Conservation (phyloP, 2,329 filamentous ascomycete genomes). For the Cladophialophora carrionii region DNA sequence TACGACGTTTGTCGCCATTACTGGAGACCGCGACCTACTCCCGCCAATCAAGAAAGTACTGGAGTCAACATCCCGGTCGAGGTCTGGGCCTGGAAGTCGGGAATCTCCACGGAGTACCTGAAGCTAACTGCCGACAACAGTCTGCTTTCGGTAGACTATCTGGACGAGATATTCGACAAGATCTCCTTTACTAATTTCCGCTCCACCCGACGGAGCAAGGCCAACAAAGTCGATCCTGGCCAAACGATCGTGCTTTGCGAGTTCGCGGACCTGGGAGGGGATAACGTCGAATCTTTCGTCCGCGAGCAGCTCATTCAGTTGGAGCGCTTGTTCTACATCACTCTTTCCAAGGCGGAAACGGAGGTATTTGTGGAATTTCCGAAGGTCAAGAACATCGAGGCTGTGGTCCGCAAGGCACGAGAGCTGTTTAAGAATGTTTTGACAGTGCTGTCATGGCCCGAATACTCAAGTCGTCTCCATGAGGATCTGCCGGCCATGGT, state of each 20-base stretch:
- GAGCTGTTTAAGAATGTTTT: not conserved
- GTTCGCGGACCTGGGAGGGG: not conserved
- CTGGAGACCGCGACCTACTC: slow-evolving; percentile 3
- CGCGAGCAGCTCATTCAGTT: not conserved
- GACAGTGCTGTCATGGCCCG: slow-evolving; percentile 1
- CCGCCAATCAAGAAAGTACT: slow-evolving; percentile 2
- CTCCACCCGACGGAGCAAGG: slow-evolving; percentile 3
- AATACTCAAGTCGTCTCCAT: slow-evolving; percentile 1
- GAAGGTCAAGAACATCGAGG: slow-evolving; percentile 5
- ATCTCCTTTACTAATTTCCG: slow-evolving; percentile 3
- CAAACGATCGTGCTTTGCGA: slow-evolving; percentile 4
- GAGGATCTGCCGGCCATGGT: not conserved
- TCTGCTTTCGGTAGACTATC: not conserved
- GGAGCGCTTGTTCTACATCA: not conserved
- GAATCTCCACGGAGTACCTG: not conserved
- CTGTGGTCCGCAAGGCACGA: not conserved
- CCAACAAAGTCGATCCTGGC: not conserved
- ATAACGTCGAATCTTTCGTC: slow-evolving; percentile 1
- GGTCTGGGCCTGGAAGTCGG: slow-evolving; percentile 5
- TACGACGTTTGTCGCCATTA: not conserved
- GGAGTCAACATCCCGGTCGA: not conserved
- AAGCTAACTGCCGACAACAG: not conserved
- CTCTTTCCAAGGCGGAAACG: not conserved
- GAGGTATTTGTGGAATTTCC: slow-evolving; percentile 6
- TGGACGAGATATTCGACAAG: slow-evolving; percentile 5